Evolutionary conservation across 495 filamentous ascomycete species (phyloP).

Genomic region (Penicillium dipodomyicola): DNA sequence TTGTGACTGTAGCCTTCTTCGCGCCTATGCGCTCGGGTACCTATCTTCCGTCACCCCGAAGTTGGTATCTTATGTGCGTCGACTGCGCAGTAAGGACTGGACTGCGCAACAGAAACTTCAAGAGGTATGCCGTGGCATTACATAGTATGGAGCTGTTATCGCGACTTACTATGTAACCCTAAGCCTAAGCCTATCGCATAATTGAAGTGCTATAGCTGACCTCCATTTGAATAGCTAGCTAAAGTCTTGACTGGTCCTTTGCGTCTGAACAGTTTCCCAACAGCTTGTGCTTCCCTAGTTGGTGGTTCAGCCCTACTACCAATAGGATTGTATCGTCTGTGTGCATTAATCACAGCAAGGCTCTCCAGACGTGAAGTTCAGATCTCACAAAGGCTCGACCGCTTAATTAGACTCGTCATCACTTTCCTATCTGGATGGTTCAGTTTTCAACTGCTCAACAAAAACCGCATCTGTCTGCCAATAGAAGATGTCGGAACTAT

Average conservation of each 20-base stretch:
- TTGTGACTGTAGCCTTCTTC: conserved; percentile 54
- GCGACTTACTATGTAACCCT: conserved; percentile 7
- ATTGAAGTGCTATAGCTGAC: conserved; percentile 13
- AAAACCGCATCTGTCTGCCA: conserved; percentile 28
- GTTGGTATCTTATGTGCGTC: conserved; percentile 55
- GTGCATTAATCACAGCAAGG: conserved; percentile 22
- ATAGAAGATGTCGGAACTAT: conserved; percentile 6
- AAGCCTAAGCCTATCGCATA: background rate
- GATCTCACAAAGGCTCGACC: conserved; percentile 19
- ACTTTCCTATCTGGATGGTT: conserved; percentile 50
- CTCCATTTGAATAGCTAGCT: conserved; percentile 28
- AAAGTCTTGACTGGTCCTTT: conserved; percentile 38
- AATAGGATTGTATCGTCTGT: conserved; percentile 34
- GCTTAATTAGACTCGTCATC: conserved; percentile 39
- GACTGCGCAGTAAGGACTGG: conserved; percentile 46
- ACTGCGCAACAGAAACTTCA: conserved; percentile 37
- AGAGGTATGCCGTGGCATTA: conserved; percentile 34
- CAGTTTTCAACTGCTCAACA: conserved; percentile 48
- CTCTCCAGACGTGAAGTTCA: conserved; percentile 18
- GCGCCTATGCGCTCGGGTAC: conserved; percentile 75
- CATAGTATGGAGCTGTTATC: background rate
- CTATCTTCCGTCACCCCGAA: conserved; percentile 66
- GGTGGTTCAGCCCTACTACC: conserved; percentile 75
- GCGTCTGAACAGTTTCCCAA: conserved; percentile 62
- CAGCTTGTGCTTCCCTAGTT: conserved; percentile 74